Conservation (phyloP, 83 land plant genomes). For the Thuja plicata region DNA sequence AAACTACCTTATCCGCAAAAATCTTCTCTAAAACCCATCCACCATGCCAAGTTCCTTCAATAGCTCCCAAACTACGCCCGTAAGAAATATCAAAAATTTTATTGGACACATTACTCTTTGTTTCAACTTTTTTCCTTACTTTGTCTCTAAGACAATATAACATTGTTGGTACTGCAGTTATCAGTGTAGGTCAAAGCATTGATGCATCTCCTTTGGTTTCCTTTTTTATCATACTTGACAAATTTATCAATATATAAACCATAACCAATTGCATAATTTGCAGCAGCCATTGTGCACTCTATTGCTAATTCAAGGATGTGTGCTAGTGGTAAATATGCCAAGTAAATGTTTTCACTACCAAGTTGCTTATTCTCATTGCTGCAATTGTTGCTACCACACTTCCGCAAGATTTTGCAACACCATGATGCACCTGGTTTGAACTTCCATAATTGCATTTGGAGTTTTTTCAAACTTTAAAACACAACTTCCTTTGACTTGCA, state of each 20-base stretch:
- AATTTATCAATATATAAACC: conserved; percentile 80
- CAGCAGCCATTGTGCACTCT: conserved; percentile 59
- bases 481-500: too few species aligned
- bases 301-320: conserved; percentile 92
- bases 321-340: conserved; percentile 93
- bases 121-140: conserved; percentile 65
- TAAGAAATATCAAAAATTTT: conserved; percentile 65
- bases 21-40: conserved; percentile 75
- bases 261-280: conserved; percentile 71
- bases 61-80: conserved; percentile 52
- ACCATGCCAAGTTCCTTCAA: conserved; percentile 77
- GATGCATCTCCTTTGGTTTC: conserved; percentile 81
- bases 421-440: too few species aligned
- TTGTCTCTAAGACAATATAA: conserved; percentile 83
- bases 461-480: too few species aligned
- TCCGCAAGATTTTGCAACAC: too few species aligned
- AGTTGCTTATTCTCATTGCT: conserved; percentile 76
- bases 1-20: too few species aligned
- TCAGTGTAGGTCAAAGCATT: conserved; percentile 61
- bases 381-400: conserved; percentile 86
- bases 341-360: conserved; percentile 52
- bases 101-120: conserved; percentile 60
- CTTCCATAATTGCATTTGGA: too few species aligned
- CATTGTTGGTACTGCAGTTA: conserved; percentile 83
- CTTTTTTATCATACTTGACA: conserved; percentile 72